A percentile compares a stretch with the other conserved stretches of the same genome.
Evolutionary conservation across 129 eudicot genomes (phyloP).

Genomic region (Helianthus tuberosus): DNA sequence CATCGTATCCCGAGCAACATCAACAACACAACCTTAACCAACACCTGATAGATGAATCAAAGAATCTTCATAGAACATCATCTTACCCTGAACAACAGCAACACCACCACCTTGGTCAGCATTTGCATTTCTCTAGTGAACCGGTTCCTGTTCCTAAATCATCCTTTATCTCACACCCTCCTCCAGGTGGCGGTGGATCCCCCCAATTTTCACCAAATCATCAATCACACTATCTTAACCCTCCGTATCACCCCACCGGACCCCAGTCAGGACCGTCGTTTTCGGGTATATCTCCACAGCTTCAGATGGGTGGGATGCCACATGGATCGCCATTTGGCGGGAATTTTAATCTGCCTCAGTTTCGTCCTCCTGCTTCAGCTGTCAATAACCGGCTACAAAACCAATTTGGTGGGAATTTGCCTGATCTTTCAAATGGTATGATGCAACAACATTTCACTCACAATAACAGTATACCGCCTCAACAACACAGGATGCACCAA

Average conservation of each 20-base stretch:
- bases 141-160: conserved; percentile 72
- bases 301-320: conserved; percentile 55
- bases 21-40: conserved; percentile 45
- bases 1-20: conserved; percentile 83
- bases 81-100: conserved; percentile 84
- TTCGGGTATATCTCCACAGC: conserved; percentile 46
- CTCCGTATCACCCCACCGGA: conserved; percentile 48
- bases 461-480: conserved; percentile 21
- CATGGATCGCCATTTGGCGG: conserved; percentile 63
- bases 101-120: conserved; percentile 44
- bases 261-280: conserved; percentile 51
- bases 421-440: conserved; percentile 53
- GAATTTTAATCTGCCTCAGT: conserved; percentile 51
- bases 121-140: conserved; percentile 65
- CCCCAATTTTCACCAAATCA: conserved; percentile 60
- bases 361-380: conserved; percentile 52
- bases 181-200: conserved; percentile 61
- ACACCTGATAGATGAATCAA: conserved; percentile 45
- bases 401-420: conserved; percentile 58
- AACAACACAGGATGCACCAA: conserved; percentile 55
- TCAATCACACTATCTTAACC: conserved; percentile 46
- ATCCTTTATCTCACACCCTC: conserved; percentile 79
- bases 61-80: conserved; percentile 65
- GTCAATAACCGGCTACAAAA: conserved; percentile 53
- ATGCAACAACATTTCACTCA: conserved; percentile 48